Evolutionary conservation across 768 basidiomycete genomes (phyloP), one percentile per base, ranked within the genome.

Genomic region (Panaeolus papilionaceus): DNA sequence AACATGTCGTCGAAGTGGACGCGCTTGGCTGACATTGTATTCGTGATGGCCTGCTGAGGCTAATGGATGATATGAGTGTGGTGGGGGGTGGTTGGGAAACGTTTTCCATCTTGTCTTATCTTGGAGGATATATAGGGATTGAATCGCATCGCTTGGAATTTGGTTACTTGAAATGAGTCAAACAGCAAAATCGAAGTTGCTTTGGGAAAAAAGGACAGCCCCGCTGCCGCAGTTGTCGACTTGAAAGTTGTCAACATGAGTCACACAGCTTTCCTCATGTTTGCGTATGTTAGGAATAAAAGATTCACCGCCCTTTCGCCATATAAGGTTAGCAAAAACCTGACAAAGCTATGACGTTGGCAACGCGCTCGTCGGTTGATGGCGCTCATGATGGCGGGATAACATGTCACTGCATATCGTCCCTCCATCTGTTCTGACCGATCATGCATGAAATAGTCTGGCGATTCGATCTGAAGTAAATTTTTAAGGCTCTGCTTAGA

Each of bases 271-370:
- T 58, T 58, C 54, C 28, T 26, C 3, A 58, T 58, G 10, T 58
- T 58, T 58, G 54, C 54, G 33, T 58, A 33, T 58, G 54, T 58
- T 58, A 58, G 54, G 37, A 58, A 58, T 58, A 7, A 4, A 58
- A 16, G n/a, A 14, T 28, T 33, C 54, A 58, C 54, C 54, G 54
- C 54, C 54, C 26, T 58, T 16, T 58, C 14, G 1, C 54, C 54
- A 58, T 33, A 33, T 58, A 33, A 12, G 54, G 54, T 33, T 33
- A 37, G 6, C 54, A 20, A 49, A 14, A 12, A 58, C 33, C 26
- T 37, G 54, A 58, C 54, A 28, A 28, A 37, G 14, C 54, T 58
- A 58, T 58, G 54, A 58, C 54, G 28, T 23, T 26, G 6, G 9
- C 10, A 9, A 18, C 45, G 45, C 45, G 45, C 45, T 20, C 47